Conservation (phyloP, 768 basidiomycete genomes). For the Leccinum subtestaceum region DNA sequence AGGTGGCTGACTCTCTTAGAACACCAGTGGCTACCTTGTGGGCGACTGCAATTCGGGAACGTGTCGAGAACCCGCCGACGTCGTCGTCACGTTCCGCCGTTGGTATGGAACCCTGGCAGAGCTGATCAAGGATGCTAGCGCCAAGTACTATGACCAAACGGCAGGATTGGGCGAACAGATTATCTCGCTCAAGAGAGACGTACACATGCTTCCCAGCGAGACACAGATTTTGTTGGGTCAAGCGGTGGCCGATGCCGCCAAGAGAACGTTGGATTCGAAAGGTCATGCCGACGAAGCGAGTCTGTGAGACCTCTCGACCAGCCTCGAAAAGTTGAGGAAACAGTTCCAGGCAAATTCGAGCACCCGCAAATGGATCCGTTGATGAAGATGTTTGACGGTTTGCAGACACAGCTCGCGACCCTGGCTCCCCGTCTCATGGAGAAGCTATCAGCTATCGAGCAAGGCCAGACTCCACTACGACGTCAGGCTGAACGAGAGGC, state of each 20-base stretch:
- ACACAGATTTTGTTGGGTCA: slow-evolving; percentile 17
- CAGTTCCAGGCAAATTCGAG: slow-evolving; percentile 9
- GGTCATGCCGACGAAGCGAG: background rate
- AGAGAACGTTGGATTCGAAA: slow-evolving; percentile 1
- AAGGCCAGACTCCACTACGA: slow-evolving; percentile 19
- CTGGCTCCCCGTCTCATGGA: slow-evolving; percentile 37
- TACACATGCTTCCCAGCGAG: slow-evolving; percentile 29
- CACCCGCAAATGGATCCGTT: slow-evolving; percentile 21
- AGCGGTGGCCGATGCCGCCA: slow-evolving; percentile 1
- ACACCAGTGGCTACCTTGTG: slow-evolving; percentile 7
- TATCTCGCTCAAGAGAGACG: slow-evolving; percentile 32
- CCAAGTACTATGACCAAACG: slow-evolving; percentile 36
- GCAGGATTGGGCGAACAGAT: slow-evolving; percentile 33
- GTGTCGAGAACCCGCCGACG: slow-evolving; percentile 14
- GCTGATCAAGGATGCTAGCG: slow-evolving; percentile 35
- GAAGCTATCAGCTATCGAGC: slow-evolving; percentile 33
- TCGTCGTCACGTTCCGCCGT: slow-evolving; percentile 1
- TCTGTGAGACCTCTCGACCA: slow-evolving; percentile 9
- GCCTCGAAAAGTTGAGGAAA: slow-evolving; percentile 20
- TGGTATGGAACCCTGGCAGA: slow-evolving; percentile 26
- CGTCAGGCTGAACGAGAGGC: slow-evolving; percentile 13
- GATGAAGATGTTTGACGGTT: slow-evolving; percentile 36
- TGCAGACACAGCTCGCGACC: slow-evolving; percentile 38
- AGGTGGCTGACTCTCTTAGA: background rate
- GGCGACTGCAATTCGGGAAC: slow-evolving; percentile 18